These are phyloP conservation scores for Tricholoma matsutake DNA, from an alignment of 768 basidiomycete species.

Conservation along the genomic window DNA sequence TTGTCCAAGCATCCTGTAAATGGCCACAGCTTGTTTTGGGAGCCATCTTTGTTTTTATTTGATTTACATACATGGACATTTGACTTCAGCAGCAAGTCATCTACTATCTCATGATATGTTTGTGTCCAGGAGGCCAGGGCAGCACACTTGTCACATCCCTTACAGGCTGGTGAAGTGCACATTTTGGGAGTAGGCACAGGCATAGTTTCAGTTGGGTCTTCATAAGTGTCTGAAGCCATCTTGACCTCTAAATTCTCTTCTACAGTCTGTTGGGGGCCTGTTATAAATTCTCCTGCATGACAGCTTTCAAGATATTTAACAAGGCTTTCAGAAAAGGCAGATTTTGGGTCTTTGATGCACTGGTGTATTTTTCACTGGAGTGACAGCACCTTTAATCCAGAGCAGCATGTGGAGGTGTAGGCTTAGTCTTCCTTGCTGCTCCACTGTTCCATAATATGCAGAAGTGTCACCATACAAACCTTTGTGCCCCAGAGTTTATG, in stretches of 20 bases:
- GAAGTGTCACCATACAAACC: too few relatives aligned
- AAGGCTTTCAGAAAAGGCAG: not conserved
- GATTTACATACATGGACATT: too few relatives aligned
- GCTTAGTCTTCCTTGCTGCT: constrained; percentile 34
- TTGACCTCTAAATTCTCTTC: too few relatives aligned
- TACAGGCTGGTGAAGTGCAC: too few relatives aligned
- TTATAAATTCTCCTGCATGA: not conserved
- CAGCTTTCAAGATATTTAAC: not conserved
- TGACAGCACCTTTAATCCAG: constrained; percentile 26
- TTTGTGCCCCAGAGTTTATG: not conserved
- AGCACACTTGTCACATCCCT: too few relatives aligned
- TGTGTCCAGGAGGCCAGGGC: too few relatives aligned
- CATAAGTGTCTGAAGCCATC: too few relatives aligned
- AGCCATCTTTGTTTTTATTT: not conserved
- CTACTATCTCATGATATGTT: too few relatives aligned
- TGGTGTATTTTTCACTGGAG: constrained; percentile 26
- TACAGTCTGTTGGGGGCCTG: too few relatives aligned
- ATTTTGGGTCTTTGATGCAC: constrained; percentile 19
- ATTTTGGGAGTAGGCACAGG: too few relatives aligned
- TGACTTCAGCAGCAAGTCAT: too few relatives aligned
- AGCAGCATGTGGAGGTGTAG: constrained; percentile 36
- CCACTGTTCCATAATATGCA: constrained; percentile 33
- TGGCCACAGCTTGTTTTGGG: not conserved
- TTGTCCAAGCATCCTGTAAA: constrained; percentile 3
- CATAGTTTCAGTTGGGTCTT: too few relatives aligned